Evolutionary conservation across 2,329 filamentous ascomycete species (phyloP), one percentile per base, ranked within the genome.

Genomic region (Cladorrhinum sp.): DNA sequence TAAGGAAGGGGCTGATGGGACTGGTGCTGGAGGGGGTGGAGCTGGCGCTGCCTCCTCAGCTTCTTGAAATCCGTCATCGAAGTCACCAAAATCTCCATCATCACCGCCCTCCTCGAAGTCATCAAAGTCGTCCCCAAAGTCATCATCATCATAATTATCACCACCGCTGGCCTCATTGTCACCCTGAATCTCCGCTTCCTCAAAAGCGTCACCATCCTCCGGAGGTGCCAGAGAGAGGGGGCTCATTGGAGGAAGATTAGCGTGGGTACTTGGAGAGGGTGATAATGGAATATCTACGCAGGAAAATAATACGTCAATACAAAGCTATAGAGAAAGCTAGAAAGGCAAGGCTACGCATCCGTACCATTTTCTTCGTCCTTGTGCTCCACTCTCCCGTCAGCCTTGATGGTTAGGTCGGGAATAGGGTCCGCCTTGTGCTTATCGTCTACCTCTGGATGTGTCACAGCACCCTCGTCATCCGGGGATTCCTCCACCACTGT

Each of bases 51-150:
- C 66, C 25, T 74, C 70, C 58, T 79, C 78, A 59, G 83, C 73
- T 71, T 85, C 78, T 69, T 91, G 83, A 71, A 91, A 91, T 38
- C 81, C 86, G 66, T 88, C 89, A 70, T 89, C 87, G 74, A 91
- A 92, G 69, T 90, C 88, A 68, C 85, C 85, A 75, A 88, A 87
- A 68, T 83, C 83, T 24, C 78, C 79, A 50, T 78, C 78, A 7
- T 77, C 77, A 50, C 77, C 81, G 10, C 82, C 83, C 68, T 86
- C 84, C 68, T 85, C 82, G 65, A 87, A 86, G 63, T 85, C 84
- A 70, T 87, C 83, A 73, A 84, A 82, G 62, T 86, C 84, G 67
- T 85, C 83, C 22, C 80, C 83, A 69, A 84, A 85, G 48, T 80
- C 81, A 64, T 82, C 79, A 27, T 72, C 74, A 45, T 71, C 68